Evolutionary conservation across 2,329 filamentous ascomycete genomes (phyloP).

Genomic region (Scolecobasidium constrictum): DNA sequence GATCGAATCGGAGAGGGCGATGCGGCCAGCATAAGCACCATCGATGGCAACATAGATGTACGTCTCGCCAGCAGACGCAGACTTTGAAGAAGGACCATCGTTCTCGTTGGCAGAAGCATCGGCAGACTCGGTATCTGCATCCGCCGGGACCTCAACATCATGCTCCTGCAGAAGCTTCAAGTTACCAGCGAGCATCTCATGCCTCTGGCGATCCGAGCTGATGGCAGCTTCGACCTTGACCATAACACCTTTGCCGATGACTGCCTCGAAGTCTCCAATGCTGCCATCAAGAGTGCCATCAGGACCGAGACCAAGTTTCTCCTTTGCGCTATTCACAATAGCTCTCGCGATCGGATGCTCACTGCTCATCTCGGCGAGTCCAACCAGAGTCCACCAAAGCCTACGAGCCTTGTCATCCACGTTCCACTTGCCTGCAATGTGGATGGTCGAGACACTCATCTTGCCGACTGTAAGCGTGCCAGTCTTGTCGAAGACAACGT

Average conservation of each 20-base stretch:
- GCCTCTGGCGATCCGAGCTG: constrained; percentile 56
- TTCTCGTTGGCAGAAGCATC: constrained; percentile 21
- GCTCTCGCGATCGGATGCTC: constrained; percentile 95
- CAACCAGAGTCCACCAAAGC: constrained; percentile 93
- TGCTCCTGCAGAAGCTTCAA: constrained; percentile 63
- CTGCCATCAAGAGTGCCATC: constrained; percentile 73
- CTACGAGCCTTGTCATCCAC: constrained; percentile 55
- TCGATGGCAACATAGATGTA: constrained; percentile 88
- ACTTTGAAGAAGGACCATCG: not conserved
- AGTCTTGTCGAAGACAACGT: constrained; percentile 91
- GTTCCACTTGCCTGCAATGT: constrained; percentile 58
- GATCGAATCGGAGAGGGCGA: constrained; percentile 81
- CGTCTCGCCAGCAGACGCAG: constrained; percentile 56
- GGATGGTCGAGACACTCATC: constrained; percentile 76
- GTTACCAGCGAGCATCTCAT: constrained; percentile 77
- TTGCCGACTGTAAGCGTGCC: constrained; percentile 89
- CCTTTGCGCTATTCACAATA: constrained; percentile 64
- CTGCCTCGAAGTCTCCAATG: constrained; percentile 72
- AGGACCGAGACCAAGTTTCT: constrained; percentile 58
- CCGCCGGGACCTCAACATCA: constrained; percentile 51
- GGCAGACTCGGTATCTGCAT: constrained; percentile 16
- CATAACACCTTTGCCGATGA: constrained; percentile 74
- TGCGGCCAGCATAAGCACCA: constrained; percentile 64
- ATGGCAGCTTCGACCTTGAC: constrained; percentile 70
- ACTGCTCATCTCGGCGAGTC: constrained; percentile 88